phyloP scores from a whole-genome alignment of 2,329 filamentous ascomycete species.

The Gremmenia infestans region DNA sequence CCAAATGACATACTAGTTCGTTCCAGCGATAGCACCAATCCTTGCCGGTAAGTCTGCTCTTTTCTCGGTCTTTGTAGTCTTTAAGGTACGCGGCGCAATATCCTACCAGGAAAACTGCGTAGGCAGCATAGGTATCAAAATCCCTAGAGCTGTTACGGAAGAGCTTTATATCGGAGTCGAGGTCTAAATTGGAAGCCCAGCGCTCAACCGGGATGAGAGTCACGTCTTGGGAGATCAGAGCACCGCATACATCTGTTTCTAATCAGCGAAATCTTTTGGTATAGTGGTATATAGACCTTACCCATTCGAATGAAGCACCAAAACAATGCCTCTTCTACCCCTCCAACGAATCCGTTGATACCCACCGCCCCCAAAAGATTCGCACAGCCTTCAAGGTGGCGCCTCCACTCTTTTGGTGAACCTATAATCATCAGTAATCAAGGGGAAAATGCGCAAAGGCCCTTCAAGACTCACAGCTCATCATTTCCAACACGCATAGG shows the following conservation, averaged over 20 bases:
- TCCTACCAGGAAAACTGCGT: constrained; percentile 44
- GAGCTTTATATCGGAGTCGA: constrained; percentile 25
- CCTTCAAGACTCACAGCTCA: constrained; percentile 20
- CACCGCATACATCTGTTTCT: constrained; percentile 43
- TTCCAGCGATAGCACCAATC: constrained; percentile 30
- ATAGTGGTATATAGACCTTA: not conserved
- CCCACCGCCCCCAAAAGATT: constrained; percentile 46
- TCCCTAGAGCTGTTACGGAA: constrained; percentile 32
- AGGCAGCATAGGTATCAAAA: constrained; percentile 47
- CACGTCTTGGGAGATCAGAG: constrained; percentile 46
- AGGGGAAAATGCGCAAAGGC: too few relatives aligned
- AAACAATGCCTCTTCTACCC: constrained; percentile 47
- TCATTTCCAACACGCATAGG: constrained; percentile 44
- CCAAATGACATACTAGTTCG: constrained; percentile 36
- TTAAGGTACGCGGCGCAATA: constrained; percentile 38
- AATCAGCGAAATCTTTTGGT: not conserved
- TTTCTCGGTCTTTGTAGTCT: constrained; percentile 4
- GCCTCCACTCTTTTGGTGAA: constrained; percentile 46
- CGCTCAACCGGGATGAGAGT: constrained; percentile 33
- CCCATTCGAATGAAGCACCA: constrained; percentile 55
- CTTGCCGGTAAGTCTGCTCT: constrained; percentile 25
- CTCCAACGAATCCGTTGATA: constrained; percentile 45
- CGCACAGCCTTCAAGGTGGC: constrained; percentile 52
- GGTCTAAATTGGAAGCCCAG: constrained; percentile 37
- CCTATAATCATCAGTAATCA: constrained; percentile 29